Evolutionary conservation across 495 filamentous ascomycete genomes (phyloP), one percentile per base, ranked within the genome.

Genomic region (Monascus purpureus): DNA sequence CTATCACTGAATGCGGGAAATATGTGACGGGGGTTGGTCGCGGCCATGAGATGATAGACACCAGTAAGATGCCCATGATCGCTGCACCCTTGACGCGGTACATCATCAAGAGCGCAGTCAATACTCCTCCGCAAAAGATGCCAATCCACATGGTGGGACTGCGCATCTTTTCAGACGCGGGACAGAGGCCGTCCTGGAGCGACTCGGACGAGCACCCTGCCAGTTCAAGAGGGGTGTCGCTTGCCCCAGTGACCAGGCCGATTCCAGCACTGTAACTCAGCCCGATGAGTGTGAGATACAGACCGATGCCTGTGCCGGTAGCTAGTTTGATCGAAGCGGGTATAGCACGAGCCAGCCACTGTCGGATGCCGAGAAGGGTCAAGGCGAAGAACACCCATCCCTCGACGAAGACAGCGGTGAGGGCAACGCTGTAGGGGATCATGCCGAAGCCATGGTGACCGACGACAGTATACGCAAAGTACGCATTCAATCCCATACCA

Each of bases 31-130:
- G 46, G 2, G 80, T 84, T 4, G 61, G 51, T 12, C 82, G 68
- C 0, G 82, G 82, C 82, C 82, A 88, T 5, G 79, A 84, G 49
- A 85, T 83, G 47, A 87, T 77, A 20, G 77, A 82, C 12, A 88
- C 82, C 15, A 88, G 66, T 15, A 84, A 50, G 34, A 88, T 88
- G 16, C 82, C 82, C 17, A 67, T 63, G 42, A 87, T 84, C 33
- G 87, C 76, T 23, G 82, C 82, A 31, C 81, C 80, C 53, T 85
- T 85, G 41, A 88, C 67, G 7, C 81, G 69, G 49, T 82, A 88
- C 68, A 83, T 72, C 77, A 87, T 77, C 29, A 88, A 53, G 33
- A 84, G 50, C 4, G 71, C 67, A 4, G 82, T 87, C 25, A 88
- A 60, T 29, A 88, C 61, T 30, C 82, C 82, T 25, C 82, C 80